Evolutionary conservation across 208 protist genomes (phyloP).

Genomic region (Leishmania arabica): DNA sequence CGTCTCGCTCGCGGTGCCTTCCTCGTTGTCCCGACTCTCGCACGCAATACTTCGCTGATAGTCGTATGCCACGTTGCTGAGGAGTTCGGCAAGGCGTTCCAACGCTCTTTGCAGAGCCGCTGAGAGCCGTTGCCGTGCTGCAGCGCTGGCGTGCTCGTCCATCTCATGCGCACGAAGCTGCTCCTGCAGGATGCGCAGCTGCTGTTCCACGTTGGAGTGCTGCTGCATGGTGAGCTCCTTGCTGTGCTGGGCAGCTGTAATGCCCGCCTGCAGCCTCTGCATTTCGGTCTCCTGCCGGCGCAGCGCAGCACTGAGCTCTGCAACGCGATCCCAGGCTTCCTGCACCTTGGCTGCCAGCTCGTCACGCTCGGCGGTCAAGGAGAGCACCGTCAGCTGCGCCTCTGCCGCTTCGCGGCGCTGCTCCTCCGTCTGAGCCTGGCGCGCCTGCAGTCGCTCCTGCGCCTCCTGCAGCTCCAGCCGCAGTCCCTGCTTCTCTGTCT

Average conservation of each 20-base stretch:
- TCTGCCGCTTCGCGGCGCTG: conserved; percentile 45
- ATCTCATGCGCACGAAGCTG: not conserved
- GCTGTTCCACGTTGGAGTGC: conserved; percentile 12
- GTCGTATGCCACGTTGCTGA: conserved; percentile 24
- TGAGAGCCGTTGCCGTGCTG: conserved; percentile 9
- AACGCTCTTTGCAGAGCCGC: conserved; percentile 11
- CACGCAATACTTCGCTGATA: conserved; percentile 18
- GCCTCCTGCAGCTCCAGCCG: conserved; percentile 42
- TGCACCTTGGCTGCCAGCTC: conserved; percentile 55
- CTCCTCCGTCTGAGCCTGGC: conserved; percentile 34
- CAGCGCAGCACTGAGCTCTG: conserved; percentile 33
- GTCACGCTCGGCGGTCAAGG: conserved; percentile 62
- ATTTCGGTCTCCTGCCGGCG: conserved; percentile 28
- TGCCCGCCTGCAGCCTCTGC: conserved; percentile 28
- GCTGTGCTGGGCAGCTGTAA: conserved; percentile 8
- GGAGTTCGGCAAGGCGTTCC: conserved; percentile 17
- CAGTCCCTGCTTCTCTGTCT: conserved; percentile 34
- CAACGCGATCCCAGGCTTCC: conserved; percentile 64
- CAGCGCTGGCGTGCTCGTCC: not conserved
- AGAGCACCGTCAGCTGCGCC: conserved; percentile 34
- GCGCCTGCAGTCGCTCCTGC: conserved; percentile 30
- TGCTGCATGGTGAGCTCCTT: conserved; percentile 26
- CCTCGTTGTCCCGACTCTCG: conserved; percentile 1
- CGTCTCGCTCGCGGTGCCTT: not conserved
- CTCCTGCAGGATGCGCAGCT: conserved; percentile 16